Base-by-base conservation (phyloP, 352 stramenopile species). In the Pythium sukuiense region DNA sequence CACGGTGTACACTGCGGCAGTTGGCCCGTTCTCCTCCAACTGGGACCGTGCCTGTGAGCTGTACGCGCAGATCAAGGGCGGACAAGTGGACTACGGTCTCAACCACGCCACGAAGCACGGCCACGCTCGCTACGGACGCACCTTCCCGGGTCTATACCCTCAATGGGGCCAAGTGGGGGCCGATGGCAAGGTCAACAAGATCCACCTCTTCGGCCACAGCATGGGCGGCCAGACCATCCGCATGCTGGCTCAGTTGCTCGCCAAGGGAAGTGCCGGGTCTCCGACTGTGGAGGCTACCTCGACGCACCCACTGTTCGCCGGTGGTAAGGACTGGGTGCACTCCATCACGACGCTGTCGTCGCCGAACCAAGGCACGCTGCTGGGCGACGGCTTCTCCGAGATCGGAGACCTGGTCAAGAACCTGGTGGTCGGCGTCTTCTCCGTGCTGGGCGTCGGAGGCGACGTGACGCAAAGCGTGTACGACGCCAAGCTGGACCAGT, bases 181-280 rank as follows among this genome's bases (percentile, higher is more conserved):
- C 12, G 72, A 87, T 55, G 80, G 80, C 9, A 76, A 70, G 9
- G 73, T 87, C 46, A 83, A 89, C 60, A 88, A 87, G 58, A 63
- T 92, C 2, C 81, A 90, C 56, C 61, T 92, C 18, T 24, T 92
- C 6, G 81, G 83, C 13, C 83, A 92, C 78, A 87, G 76, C 30
- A 90, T 92, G 81, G 83, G 83, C 33, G 83, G 83, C 14, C 80
- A 87, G 62, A 92, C 83, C 12, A 68, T 88, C 18, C 78, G 83
- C 37, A 92, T 89, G 79, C 66, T 92, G 12, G 64, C 81, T 27
- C 76, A 90, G 62, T 30, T 92, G 55, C 72, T 90, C 0, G 52
- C 60, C 9, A 66, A 87, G 12, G 84, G 84, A 4, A 76, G 68
- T 0, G 70, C 60, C 3, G 79, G 77, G 0, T 73, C 81, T 6